Evolutionary conservation across 2,329 filamentous ascomycete species (phyloP).

Genomic region (Fusarium scirpi): DNA sequence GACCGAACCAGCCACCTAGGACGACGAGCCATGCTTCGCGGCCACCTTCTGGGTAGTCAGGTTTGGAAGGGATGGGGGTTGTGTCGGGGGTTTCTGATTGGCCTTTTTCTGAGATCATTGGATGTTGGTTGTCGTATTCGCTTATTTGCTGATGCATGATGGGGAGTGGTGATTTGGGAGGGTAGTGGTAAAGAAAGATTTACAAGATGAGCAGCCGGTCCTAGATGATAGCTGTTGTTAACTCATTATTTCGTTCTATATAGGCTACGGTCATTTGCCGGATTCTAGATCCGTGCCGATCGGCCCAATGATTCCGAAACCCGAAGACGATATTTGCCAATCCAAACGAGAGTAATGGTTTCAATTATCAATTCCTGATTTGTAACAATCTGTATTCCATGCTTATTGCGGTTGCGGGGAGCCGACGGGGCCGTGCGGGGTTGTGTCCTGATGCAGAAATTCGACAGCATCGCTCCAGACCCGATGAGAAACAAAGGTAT

Average conservation of each 20-base stretch:
- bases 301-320: background rate
- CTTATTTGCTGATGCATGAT: too few species aligned
- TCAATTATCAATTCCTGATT: too few species aligned
- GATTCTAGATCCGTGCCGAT: background rate
- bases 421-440: background rate
- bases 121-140: background rate
- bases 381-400: too few species aligned
- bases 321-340: too few species aligned
- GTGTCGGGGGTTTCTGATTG: fast-evolving
- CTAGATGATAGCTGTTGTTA: background rate
- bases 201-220: too few species aligned
- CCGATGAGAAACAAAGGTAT: too few species aligned
- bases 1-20: background rate
- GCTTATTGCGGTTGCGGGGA: too few species aligned
- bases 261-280: background rate
- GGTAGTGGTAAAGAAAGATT: too few species aligned
- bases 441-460: too few species aligned
- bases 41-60: background rate
- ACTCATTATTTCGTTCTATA: background rate
- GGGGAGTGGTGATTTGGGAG: too few species aligned
- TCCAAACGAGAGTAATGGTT: fast-evolving
- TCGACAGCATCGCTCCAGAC: too few species aligned
- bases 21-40: slow-evolving; percentile 8
- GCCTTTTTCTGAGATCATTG: fast-evolving
- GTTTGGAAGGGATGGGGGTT: fast-evolving